Evolutionary conservation across 139 green algal genomes (phyloP).

Genomic region (Chlorella sp.): DNA sequence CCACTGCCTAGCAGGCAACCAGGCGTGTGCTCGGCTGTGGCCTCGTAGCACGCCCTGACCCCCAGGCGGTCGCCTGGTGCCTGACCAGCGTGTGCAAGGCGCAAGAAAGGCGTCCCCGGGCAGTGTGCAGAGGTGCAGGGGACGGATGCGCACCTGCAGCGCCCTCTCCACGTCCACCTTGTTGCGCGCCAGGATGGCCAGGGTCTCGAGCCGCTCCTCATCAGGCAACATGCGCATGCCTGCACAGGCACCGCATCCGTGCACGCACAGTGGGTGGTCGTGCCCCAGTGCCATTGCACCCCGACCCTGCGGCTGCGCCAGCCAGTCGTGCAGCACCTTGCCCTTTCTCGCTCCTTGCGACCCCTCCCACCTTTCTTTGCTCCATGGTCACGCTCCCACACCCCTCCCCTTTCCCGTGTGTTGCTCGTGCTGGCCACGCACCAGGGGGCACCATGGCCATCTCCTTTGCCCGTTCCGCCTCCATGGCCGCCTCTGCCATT

Average conservation of each 20-base stretch:
- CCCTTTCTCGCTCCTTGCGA: no score
- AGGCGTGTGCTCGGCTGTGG: no score
- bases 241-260: no score
- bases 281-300: no score
- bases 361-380: no score
- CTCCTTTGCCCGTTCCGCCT: slow-evolving; percentile 30
- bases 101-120: neutral
- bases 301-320: no score
- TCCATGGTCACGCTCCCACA: no score
- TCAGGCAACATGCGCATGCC: slow-evolving; percentile 58
- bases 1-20: neutral
- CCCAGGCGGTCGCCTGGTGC: neutral
- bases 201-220: slow-evolving; percentile 49
- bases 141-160: slow-evolving; percentile 12
- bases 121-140: neutral
- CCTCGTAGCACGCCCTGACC: neutral
- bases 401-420: no score
- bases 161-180: slow-evolving; percentile 35
- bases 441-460: slow-evolving; percentile 17
- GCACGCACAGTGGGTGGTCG: no score
- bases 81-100: neutral
- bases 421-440: neutral
- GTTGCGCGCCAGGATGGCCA: slow-evolving; percentile 49
- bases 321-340: no score
- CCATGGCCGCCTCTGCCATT: slow-evolving; percentile 32